Percentiles rank a stretch among this genome's conserved stretches.
phyloP scores from a whole-genome alignment of 1,139 yeast species.

The Debaryomycetaceae sp. region DNA sequence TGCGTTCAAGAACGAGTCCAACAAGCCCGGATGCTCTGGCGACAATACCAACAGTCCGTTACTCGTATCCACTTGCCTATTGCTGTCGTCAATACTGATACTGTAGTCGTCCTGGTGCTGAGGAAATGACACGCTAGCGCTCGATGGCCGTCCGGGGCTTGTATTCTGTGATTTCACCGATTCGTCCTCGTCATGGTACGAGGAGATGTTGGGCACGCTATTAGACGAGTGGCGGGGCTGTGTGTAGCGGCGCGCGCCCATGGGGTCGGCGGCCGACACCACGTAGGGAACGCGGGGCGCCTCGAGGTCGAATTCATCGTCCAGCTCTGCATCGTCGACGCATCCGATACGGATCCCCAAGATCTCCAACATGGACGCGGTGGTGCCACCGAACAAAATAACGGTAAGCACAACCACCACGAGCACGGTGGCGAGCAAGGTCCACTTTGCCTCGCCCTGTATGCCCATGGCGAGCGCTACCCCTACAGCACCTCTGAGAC shows the following conservation, averaged over 20 bases:
- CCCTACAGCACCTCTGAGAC: conserved; percentile 97
- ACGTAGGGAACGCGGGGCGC: conserved; percentile 41
- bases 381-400: conserved; percentile 94
- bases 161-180: conserved; percentile 17
- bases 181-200: conserved; percentile 8
- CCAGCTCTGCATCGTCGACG: conserved; percentile 68
- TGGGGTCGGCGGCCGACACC: conserved; percentile 8
- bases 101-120: conserved; percentile 30
- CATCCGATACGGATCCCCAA: conserved; percentile 89
- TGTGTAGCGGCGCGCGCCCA: conserved; percentile 26
- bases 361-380: conserved; percentile 95
- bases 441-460: conserved; percentile 87
- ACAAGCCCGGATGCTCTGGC: conserved; percentile 16
- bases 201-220: conserved; percentile 5
- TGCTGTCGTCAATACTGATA: conserved; percentile 6
- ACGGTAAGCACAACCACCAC: conserved; percentile 96
- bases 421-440: conserved; percentile 83
- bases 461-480: conserved; percentile 97
- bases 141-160: conserved; percentile 6
- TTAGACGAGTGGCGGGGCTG: conserved; percentile 1
- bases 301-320: conserved; percentile 93
- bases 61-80: conserved; percentile 1
- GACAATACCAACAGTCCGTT: not conserved
- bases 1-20: conserved; percentile 39
- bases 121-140: conserved; percentile 11